These are phyloP conservation scores for Ophiostoma angusticollis DNA, from an alignment of 2,329 filamentous ascomycete species.

Conservation along the genomic window DNA sequence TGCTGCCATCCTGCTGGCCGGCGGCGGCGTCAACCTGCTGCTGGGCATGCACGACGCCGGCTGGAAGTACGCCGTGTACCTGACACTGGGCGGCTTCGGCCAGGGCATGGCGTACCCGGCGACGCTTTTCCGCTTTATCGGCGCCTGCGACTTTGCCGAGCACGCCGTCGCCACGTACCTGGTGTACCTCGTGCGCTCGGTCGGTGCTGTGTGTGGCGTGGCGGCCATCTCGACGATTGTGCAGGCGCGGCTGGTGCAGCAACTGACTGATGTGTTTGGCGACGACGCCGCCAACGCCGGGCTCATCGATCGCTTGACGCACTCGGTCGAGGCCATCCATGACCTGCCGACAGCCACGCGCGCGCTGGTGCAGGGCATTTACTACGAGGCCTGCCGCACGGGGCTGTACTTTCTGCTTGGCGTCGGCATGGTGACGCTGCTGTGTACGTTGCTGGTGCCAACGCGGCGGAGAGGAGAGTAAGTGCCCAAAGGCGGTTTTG, in stretches of 20 bases:
- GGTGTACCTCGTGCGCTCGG: slow-evolving; percentile 7
- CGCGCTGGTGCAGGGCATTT: slow-evolving; percentile 5
- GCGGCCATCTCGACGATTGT: slow-evolving; percentile 9
- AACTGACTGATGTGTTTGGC: slow-evolving; percentile 2
- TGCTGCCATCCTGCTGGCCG: slow-evolving; percentile 37
- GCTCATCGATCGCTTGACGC: slow-evolving; percentile 6
- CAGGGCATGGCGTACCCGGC: slow-evolving; percentile 12
- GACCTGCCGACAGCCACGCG: slow-evolving; percentile 5
- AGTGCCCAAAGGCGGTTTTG: not conserved
- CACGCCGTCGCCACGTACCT: slow-evolving; percentile 10
- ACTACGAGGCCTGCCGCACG: slow-evolving; percentile 9
- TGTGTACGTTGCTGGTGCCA: slow-evolving; percentile 3
- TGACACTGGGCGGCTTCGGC: slow-evolving; percentile 10
- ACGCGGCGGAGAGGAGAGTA: too few relatives aligned
- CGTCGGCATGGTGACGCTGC: not conserved
- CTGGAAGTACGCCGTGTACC: slow-evolving; percentile 33
- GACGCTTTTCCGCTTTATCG: not conserved
- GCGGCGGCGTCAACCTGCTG: slow-evolving; percentile 31
- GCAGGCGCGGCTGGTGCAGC: not conserved
- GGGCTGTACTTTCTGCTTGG: slow-evolving; percentile 9
- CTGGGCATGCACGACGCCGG: slow-evolving; percentile 31
- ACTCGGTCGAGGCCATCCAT: slow-evolving; percentile 8
- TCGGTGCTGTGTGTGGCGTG: slow-evolving; percentile 10
- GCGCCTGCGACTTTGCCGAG: not conserved
- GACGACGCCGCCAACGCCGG: slow-evolving; percentile 2